Percentiles rank a stretch among this genome's conserved stretches.
Conservation (phyloP, 2,329 filamentous ascomycete species). For the Cyanodermella asteris region DNA sequence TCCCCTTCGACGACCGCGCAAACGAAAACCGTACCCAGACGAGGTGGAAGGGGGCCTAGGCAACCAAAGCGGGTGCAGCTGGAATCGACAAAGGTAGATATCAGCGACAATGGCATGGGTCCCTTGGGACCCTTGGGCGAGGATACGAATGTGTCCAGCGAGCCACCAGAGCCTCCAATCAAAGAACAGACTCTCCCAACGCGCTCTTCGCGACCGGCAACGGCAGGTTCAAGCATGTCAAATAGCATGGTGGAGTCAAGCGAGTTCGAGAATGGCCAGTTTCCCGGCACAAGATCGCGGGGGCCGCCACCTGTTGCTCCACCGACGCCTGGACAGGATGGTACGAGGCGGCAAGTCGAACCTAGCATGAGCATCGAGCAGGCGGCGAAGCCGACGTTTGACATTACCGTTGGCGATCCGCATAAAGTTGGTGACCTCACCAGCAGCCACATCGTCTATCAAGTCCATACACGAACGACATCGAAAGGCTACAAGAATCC, state of each 20-base stretch:
- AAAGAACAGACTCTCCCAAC: constrained; percentile 27
- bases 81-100: constrained; percentile 39
- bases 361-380: constrained; percentile 84
- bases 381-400: constrained; percentile 75
- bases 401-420: constrained; percentile 83
- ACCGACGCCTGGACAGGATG: constrained; percentile 20
- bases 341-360: constrained; percentile 29
- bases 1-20: constrained; percentile 4
- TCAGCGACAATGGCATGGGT: constrained; percentile 38
- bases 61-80: constrained; percentile 34
- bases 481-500: constrained; percentile 87
- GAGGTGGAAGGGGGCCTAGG: constrained; percentile 27
- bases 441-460: constrained; percentile 93
- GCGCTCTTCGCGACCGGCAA: constrained; percentile 17
- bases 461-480: constrained; percentile 78
- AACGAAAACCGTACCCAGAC: too few species aligned
- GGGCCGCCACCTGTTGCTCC: constrained; percentile 37
- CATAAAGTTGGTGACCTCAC: constrained; percentile 96
- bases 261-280: constrained; percentile 43
- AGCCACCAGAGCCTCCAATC: constrained; percentile 35
- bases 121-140: constrained; percentile 39
- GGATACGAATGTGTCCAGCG: constrained; percentile 21
- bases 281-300: constrained; percentile 37
- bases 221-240: constrained; percentile 24
- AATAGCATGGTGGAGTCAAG: constrained; percentile 40